phyloP scores from a whole-genome alignment of 2,329 filamentous ascomycete genomes.

The Arthrobotrys pseudoclavata region DNA sequence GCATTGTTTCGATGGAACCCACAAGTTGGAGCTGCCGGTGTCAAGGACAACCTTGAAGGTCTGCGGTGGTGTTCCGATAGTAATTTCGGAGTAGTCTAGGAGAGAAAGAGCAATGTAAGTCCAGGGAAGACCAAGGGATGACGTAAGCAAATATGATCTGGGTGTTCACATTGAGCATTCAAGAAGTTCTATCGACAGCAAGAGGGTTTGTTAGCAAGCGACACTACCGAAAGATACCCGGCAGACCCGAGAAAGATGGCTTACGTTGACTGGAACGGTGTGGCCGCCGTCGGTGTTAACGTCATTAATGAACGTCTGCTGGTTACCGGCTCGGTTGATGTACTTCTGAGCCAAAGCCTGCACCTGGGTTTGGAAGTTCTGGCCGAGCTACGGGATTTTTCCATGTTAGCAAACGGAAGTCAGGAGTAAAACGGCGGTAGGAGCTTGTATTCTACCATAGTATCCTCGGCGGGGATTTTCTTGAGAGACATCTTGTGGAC shows the following conservation, averaged over 20 bases:
- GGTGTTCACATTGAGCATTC: slow-evolving; percentile 91
- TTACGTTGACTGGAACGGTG: slow-evolving; percentile 81
- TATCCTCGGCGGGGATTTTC: slow-evolving; percentile 92
- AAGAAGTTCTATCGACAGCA: slow-evolving; percentile 78
- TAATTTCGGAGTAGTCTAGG: slow-evolving; percentile 95
- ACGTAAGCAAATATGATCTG: slow-evolving; percentile 15
- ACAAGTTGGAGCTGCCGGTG: slow-evolving; percentile 98
- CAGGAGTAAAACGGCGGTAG: background rate
- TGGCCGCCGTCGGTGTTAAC: slow-evolving; percentile 77
- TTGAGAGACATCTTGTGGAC: slow-evolving; percentile 97
- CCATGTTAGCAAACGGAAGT: slow-evolving; percentile 17
- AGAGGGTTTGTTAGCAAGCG: slow-evolving; percentile 35
- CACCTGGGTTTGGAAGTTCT: slow-evolving; percentile 79
- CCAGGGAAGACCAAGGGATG: slow-evolving; percentile 26
- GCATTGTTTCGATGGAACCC: slow-evolving; percentile 93
- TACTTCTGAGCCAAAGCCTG: slow-evolving; percentile 94
- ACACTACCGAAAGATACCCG: background rate
- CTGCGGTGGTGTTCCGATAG: slow-evolving; percentile 91
- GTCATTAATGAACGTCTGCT: slow-evolving; percentile 82
- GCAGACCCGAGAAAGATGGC: background rate
- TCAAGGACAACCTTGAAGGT: slow-evolving; percentile 98
- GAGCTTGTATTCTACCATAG: slow-evolving; percentile 78
- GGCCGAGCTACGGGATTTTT: slow-evolving; percentile 55
- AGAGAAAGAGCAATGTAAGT: slow-evolving; percentile 24
- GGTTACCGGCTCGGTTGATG: slow-evolving; percentile 81